phyloP scores from a whole-genome alignment of 106 monocot genomes.

The Triglochin maritima region DNA sequence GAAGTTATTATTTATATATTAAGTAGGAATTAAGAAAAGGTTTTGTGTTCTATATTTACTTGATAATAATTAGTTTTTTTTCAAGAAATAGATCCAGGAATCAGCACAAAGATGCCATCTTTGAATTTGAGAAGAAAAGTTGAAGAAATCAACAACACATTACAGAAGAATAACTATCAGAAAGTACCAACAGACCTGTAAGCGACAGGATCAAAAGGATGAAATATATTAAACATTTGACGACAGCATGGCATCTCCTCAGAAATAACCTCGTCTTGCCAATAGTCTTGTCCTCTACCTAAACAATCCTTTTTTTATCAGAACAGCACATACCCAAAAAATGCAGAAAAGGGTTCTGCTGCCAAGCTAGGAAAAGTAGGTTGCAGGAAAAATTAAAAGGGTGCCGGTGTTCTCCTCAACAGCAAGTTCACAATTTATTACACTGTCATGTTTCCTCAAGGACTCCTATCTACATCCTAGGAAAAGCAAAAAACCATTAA shows the following conservation, averaged over 20 bases:
- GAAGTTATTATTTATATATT: no score
- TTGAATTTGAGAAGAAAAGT: not conserved
- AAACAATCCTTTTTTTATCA: not conserved
- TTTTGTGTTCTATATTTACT: no score
- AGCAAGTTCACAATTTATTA: no score
- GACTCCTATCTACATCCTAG: no score
- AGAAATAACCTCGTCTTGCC: conserved; percentile 74
- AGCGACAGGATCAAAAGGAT: conserved; percentile 99
- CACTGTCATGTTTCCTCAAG: no score
- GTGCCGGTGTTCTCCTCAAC: no score
- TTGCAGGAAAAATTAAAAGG: no score
- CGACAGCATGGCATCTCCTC: conserved; percentile 89
- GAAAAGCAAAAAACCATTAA: no score
- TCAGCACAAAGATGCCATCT: not conserved
- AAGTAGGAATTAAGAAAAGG: no score
- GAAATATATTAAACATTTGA: conserved; percentile 97
- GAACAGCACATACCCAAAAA: not conserved
- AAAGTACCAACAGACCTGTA: conserved; percentile 51
- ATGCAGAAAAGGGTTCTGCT: not conserved
- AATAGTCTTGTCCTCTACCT: conserved; percentile 89
- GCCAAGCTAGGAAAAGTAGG: not conserved
- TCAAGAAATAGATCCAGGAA: conserved; percentile 21
- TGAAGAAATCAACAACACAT: not conserved
- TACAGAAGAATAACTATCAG: not conserved
- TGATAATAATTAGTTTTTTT: no score